Evolutionary conservation across 2,329 filamentous ascomycete species (phyloP), one percentile per base, ranked within the genome.

Genomic region (Teratosphaeria nubilosa): DNA sequence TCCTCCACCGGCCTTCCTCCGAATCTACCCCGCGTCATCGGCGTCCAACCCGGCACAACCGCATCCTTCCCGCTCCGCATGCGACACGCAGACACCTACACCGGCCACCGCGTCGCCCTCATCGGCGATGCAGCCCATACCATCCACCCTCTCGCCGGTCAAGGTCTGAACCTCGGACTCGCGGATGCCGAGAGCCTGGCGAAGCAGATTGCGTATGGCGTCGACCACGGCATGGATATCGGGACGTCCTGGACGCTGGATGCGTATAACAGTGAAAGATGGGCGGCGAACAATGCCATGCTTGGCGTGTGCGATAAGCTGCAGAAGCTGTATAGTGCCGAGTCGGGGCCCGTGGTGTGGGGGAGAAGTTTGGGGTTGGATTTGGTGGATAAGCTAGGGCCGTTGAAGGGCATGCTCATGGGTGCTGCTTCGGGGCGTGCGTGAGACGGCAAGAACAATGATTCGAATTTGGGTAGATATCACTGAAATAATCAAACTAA

Each of bases 61-160:
- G 92, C 94, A 1, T 91, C 89, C 0, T 99, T 99, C 74, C 94
- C 94, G 0, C 82, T 99, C 20, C 89, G 87, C 69, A 80, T 97
- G 77, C 86, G 91, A 30, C 94, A 99, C 71, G 91, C 92, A n/a
- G 89, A 95, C 68, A 90, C 89, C 1, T 99, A 99, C 70, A 88
- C 89, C 50, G 88, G 86, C 45, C 90, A 96, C 68, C 86, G 94
- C n/a, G 79, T 96, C 9, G 94, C 91, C 0, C 82, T 99, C 1
- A 84, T 99, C 37, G 94, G 94, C 60, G 94, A 99, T 64, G 94
- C 94, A 1, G 94, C 94, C 7, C 94, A 99, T 72, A 95, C 91
- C 1, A 86, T 96, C 63, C 94, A 99, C 72, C 94, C 94, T 0
- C 85, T 99, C 3, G 94, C 90, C 1, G 94, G 94, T 0, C 94